Evolutionary conservation across 2,329 filamentous ascomycete species (phyloP).

Genomic region (Bipolaris zeicola): DNA sequence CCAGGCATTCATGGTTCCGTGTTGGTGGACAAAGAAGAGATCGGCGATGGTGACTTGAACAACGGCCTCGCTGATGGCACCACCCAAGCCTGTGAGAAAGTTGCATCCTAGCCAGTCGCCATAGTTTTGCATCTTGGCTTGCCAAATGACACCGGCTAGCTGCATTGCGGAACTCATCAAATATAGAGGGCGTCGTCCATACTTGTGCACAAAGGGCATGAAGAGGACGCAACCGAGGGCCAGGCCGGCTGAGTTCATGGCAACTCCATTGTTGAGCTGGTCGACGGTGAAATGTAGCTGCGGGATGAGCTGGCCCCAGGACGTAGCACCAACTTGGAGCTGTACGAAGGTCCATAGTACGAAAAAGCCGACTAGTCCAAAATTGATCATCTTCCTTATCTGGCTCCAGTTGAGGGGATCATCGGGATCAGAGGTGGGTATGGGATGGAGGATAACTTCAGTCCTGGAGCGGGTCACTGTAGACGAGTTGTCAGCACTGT

Average conservation of each 20-base stretch:
- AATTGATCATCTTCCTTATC: slow-evolving; percentile 51
- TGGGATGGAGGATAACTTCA: slow-evolving; percentile 16
- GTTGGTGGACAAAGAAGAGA: slow-evolving; percentile 57
- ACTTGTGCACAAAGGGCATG: slow-evolving; percentile 56
- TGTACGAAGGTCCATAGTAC: slow-evolving; percentile 52
- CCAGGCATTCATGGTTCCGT: slow-evolving; percentile 55
- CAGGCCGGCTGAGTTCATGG: slow-evolving; percentile 51
- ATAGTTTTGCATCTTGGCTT: slow-evolving; percentile 50
- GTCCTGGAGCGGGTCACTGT: slow-evolving; percentile 6
- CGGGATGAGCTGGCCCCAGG: slow-evolving; percentile 51
- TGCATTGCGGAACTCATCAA: slow-evolving; percentile 51
- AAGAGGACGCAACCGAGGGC: slow-evolving; percentile 52
- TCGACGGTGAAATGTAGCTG: slow-evolving; percentile 52
- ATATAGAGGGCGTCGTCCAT: slow-evolving; percentile 55
- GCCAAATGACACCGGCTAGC: slow-evolving; percentile 51
- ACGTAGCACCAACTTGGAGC: slow-evolving; percentile 50
- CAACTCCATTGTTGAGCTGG: slow-evolving; percentile 54
- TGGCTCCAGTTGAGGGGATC: slow-evolving; percentile 51
- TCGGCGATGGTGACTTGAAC: slow-evolving; percentile 57
- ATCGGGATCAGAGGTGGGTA: slow-evolving; percentile 17
- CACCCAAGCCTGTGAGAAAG: slow-evolving; percentile 52
- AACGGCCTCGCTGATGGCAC: slow-evolving; percentile 52
- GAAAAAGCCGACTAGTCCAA: slow-evolving; percentile 51
- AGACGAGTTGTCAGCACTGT: slow-evolving; percentile 1
- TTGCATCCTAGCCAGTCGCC: slow-evolving; percentile 55